These are phyloP conservation scores for Paxillus ammoniavirescens DNA, from an alignment of 768 basidiomycete genomes.

Conservation along the genomic window DNA sequence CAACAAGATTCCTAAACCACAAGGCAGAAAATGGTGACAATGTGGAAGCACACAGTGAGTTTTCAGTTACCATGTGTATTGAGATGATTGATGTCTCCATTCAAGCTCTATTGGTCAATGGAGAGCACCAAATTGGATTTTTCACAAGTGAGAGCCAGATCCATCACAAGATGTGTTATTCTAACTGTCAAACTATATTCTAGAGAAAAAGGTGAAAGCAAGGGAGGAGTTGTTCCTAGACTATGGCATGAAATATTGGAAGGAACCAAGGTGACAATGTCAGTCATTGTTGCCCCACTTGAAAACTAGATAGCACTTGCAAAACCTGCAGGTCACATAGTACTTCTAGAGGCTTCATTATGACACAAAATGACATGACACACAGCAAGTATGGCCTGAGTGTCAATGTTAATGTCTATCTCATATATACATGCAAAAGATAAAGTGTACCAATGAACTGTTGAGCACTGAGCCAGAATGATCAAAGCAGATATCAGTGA, in stretches of 20 bases:
- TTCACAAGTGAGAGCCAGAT: conserved; percentile 31
- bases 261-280: neutral
- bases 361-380: no score
- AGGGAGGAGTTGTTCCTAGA: conserved; percentile 36
- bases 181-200: neutral
- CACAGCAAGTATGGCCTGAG: no score
- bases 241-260: conserved; percentile 34
- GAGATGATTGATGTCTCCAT: neutral
- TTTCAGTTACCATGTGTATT: neutral
- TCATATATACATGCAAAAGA: no score
- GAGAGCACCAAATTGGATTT: conserved; percentile 37
- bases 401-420: no score
- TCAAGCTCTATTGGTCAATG: conserved; percentile 30
- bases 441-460: no score
- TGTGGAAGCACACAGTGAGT: conserved; percentile 29
- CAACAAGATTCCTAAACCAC: conserved; percentile 46
- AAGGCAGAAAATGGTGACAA: conserved; percentile 1
- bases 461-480: no score
- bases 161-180: neutral
- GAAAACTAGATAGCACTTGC: neutral
- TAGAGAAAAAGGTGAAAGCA: conserved; percentile 24
- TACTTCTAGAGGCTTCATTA: no score
- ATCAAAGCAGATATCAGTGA: no score
- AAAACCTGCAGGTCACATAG: no score
- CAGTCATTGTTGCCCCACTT: neutral